Evolutionary conservation across 257 asterid species (phyloP), one percentile per base, ranked within the genome.

Genomic region (Ligustrum vulgare): DNA sequence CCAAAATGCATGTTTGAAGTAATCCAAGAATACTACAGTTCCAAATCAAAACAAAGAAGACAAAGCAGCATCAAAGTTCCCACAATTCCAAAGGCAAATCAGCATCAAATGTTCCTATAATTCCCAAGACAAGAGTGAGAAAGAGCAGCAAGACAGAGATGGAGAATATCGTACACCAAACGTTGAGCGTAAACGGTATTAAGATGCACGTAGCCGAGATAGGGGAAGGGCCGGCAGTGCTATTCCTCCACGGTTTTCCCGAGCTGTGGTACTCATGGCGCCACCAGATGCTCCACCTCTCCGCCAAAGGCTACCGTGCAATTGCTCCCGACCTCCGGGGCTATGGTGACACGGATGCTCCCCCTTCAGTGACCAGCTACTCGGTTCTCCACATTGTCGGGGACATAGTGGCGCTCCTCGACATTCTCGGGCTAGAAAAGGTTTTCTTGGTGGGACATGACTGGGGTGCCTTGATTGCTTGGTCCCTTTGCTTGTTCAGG

Each of bases 401-500:
- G 10, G 89, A 85, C 66, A 43, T 87, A 13, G 80, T 85, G 28
- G 88, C 82, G 45, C 85, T 87, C 15, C 45, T 85, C 13, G 76
- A 81, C 16, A 80, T 76, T 3, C 36, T 85, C 31, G 83, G 75
- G 25, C 72, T 32, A 73, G 84, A 83, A 32, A 72, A 83, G 78
- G 89, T 85, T 77, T 85, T 87, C 77, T 80, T 85, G 39, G 91
- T 87, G 31, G 91, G 89, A 2, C 91, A 87, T 66, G 91, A 87
- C 49, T 87, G 89, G 87, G 91, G 89, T 73, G 89, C 91, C 1
- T 0, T 18, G 2, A 62, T 87, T 20, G 89, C 89, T 8, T 85
- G 91, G 91, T 36, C 51, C 69, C 47, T 87, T 6, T 83, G 87
- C 71, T 68, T 87, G 81, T 74, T 80, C 49, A 83, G 91, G 79